Conservation (phyloP, 352 stramenopile genomes). For the Phytopythium ostracodes region DNA sequence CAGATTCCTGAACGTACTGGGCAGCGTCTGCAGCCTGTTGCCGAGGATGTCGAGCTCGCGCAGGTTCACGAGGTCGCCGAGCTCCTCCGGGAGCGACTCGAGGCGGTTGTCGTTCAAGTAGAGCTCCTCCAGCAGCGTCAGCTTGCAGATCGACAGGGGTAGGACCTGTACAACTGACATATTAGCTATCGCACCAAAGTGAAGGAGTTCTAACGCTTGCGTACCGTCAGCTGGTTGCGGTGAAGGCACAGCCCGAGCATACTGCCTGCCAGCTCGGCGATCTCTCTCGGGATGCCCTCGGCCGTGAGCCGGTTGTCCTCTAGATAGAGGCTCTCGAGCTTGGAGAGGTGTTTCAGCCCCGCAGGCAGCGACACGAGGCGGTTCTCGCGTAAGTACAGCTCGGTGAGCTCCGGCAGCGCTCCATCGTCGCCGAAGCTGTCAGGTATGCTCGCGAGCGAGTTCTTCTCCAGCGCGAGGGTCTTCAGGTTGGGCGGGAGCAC, state of each 20-base stretch:
- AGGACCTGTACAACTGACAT: slow-evolving; percentile 28
- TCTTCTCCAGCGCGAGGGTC: slow-evolving; percentile 80
- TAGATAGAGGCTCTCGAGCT: slow-evolving; percentile 81
- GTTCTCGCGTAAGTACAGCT: slow-evolving; percentile 86
- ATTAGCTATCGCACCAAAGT: slow-evolving; percentile 4
- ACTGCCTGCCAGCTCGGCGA: slow-evolving; percentile 36
- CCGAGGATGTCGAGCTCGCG: slow-evolving; percentile 70
- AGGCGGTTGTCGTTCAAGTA: slow-evolving; percentile 82
- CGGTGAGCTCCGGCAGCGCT: slow-evolving; percentile 32
- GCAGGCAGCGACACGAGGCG: slow-evolving; percentile 45
- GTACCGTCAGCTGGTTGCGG: slow-evolving; percentile 70
- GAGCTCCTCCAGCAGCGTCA: slow-evolving; percentile 74
- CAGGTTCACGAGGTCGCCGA: slow-evolving; percentile 71
- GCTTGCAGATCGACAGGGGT: slow-evolving; percentile 55
- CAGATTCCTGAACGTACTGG: slow-evolving; percentile 63
- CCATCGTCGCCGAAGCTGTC: slow-evolving; percentile 43
- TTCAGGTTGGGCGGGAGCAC: slow-evolving; percentile 59
- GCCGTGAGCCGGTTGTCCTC: slow-evolving; percentile 81
- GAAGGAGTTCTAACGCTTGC: background rate
- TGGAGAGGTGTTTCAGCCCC: slow-evolving; percentile 43
- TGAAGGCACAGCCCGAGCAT: slow-evolving; percentile 76
- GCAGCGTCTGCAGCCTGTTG: slow-evolving; percentile 65
- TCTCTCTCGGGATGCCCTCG: slow-evolving; percentile 46
- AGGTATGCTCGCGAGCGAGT: slow-evolving; percentile 47
- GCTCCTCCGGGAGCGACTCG: slow-evolving; percentile 59